These are phyloP conservation scores for Monascus purpureus DNA, from an alignment of 495 filamentous ascomycete genomes.

Conservation along the genomic window DNA sequence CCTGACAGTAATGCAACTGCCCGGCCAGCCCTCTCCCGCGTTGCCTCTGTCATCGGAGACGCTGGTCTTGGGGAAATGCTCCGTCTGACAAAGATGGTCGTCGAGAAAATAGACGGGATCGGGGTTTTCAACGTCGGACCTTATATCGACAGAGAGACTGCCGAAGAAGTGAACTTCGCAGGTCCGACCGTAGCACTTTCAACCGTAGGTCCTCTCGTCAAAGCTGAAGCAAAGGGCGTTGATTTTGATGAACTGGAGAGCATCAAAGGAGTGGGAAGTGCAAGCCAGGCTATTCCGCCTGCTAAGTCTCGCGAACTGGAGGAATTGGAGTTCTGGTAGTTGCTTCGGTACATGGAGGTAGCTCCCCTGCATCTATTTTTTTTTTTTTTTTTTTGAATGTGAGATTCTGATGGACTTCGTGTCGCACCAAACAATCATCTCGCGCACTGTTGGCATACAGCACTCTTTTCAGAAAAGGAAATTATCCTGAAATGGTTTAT, in stretches of 20 bases:
- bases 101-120: constrained; percentile 23
- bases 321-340: not conserved
- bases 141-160: constrained; percentile 2
- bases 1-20: not conserved
- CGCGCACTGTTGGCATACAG: too few relatives aligned
- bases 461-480: too few relatives aligned
- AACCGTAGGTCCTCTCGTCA: not conserved
- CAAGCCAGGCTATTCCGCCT: not conserved
- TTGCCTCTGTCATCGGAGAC: constrained; percentile 13
- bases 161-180: not conserved
- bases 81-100: constrained; percentile 13
- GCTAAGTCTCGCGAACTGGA: not conserved
- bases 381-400: too few relatives aligned
- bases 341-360: too few relatives aligned
- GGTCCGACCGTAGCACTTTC: not conserved
- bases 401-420: too few relatives aligned
- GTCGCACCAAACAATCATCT: too few relatives aligned
- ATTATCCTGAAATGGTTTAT: too few relatives aligned
- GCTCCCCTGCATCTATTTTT: too few relatives aligned
- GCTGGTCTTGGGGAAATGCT: constrained; percentile 20
- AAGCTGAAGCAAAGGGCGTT: constrained; percentile 1
- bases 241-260: constrained; percentile 9
- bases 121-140: constrained; percentile 18
- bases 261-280: constrained; percentile 10
- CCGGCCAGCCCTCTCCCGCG: constrained; percentile 1